Evolutionary conservation across 1,139 yeast species (phyloP).

Genomic region (Protomyces arabidopsidicola): DNA sequence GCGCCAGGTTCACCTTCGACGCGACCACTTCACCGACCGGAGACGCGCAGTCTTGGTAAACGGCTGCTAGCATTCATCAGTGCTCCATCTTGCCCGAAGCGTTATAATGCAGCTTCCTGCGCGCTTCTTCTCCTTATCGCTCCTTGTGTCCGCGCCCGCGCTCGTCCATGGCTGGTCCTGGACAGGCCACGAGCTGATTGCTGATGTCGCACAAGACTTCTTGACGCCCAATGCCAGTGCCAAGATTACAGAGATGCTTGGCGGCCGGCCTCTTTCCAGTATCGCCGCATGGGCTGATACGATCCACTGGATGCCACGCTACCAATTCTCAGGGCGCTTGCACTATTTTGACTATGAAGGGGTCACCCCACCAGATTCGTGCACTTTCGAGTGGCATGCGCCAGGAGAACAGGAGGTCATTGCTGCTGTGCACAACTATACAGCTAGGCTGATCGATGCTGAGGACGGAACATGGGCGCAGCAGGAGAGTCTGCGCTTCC

Average conservation of each 20-base stretch:
- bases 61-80: no score
- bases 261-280: conserved; percentile 34
- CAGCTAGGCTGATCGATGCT: conserved; percentile 3
- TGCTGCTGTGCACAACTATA: conserved; percentile 21
- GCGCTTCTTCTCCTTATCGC: not conserved
- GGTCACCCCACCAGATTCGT: conserved; percentile 11
- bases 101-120: no score
- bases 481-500: conserved; percentile 18
- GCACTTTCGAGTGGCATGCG: conserved; percentile 14
- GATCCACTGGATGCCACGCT: conserved; percentile 16
- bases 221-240: conserved; percentile 6
- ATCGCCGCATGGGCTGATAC: conserved; percentile 26
- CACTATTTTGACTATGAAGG: conserved; percentile 13
- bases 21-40: no score
- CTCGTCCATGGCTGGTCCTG: conserved; percentile 4
- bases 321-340: conserved; percentile 1
- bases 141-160: not conserved
- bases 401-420: conserved; percentile 24
- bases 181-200: conserved; percentile 21
- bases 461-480: conserved; percentile 18
- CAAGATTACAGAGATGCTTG: conserved; percentile 34
- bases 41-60: no score
- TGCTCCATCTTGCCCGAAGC: no score
- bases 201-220: conserved; percentile 9
- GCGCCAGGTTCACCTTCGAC: no score